phyloP scores from a whole-genome alignment of 2,329 filamentous ascomycete genomes.

The Dactylellina haptotyla region DNA sequence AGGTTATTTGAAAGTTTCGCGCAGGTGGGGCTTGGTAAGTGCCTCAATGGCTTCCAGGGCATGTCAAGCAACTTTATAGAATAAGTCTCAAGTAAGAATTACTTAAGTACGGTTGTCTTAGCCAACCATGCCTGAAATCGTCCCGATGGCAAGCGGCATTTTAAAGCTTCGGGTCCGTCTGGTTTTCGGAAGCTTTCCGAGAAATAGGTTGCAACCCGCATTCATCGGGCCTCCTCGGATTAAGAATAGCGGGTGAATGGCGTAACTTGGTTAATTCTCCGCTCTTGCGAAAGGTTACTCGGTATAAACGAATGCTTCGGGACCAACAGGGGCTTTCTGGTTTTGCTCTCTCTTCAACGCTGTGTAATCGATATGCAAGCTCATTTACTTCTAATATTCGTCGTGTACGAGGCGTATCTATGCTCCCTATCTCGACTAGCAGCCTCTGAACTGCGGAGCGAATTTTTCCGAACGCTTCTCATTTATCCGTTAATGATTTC shows the following conservation, averaged over 20 bases:
- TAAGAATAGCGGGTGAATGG: conserved; percentile 28
- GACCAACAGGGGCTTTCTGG: too few species aligned
- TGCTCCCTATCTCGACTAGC: too few species aligned
- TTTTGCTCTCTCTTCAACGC: too few species aligned
- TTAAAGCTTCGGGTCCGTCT: conserved; percentile 19
- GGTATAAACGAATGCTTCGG: too few species aligned
- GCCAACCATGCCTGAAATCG: conserved; percentile 13
- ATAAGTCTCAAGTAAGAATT: conserved; percentile 9
- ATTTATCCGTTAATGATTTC: conserved; percentile 10
- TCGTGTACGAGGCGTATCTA: too few species aligned
- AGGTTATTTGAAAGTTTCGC: too few species aligned
- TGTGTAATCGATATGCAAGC: too few species aligned
- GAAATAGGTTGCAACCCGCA: conserved; percentile 11
- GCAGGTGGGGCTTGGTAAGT: too few species aligned
- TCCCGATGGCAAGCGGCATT: conserved; percentile 52
- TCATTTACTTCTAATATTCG: too few species aligned
- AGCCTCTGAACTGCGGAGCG: neutral
- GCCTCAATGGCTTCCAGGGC: neutral
- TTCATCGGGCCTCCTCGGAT: conserved; percentile 16
- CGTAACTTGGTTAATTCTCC: conserved; percentile 14
- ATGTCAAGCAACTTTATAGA: neutral
- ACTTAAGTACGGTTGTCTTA: conserved; percentile 1
- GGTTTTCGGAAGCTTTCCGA: conserved; percentile 51
- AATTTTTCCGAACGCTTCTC: conserved; percentile 6
- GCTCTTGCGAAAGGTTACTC: neutral